These are phyloP conservation scores for Ambrosia artemisiifolia DNA, from an alignment of 129 eudicot species.

Conservation along the genomic window DNA sequence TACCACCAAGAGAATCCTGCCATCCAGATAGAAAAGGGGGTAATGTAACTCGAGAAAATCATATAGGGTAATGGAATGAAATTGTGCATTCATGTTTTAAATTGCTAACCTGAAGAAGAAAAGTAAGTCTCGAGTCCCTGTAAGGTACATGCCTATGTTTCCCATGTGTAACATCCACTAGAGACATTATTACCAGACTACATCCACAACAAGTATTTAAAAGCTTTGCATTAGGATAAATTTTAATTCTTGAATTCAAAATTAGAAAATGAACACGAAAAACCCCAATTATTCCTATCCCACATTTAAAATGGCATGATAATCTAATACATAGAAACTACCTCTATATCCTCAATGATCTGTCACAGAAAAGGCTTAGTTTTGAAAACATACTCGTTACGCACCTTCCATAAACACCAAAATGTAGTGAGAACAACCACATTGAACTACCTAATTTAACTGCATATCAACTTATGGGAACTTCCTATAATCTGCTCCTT, in stretches of 20 bases:
- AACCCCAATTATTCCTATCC: neutral
- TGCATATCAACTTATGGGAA: slow-evolving; percentile 4
- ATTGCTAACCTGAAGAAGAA: slow-evolving; percentile 79
- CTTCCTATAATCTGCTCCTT: neutral
- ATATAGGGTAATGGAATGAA: slow-evolving; percentile 19
- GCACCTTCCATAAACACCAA: no score
- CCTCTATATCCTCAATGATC: no score
- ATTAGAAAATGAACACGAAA: neutral
- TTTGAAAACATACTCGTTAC: no score
- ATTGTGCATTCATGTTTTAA: slow-evolving; percentile 21
- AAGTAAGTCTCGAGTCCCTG: slow-evolving; percentile 88
- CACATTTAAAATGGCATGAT: neutral
- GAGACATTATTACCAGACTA: slow-evolving; percentile 86
- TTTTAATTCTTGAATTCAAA: neutral
- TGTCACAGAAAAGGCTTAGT: no score
- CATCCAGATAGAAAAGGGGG: slow-evolving; percentile 24
- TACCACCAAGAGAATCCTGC: slow-evolving; percentile 97
- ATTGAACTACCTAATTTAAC: slow-evolving; percentile 1
- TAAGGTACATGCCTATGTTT: slow-evolving; percentile 89
- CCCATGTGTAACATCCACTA: slow-evolving; percentile 88
- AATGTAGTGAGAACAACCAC: no score
- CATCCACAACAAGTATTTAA: slow-evolving; percentile 23
- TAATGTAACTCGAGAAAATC: neutral
- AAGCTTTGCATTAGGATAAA: neutral
- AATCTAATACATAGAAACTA: no score